phyloP scores from a whole-genome alignment of 352 stramenopile species.

The Hyaloperonospora brassicae region DNA sequence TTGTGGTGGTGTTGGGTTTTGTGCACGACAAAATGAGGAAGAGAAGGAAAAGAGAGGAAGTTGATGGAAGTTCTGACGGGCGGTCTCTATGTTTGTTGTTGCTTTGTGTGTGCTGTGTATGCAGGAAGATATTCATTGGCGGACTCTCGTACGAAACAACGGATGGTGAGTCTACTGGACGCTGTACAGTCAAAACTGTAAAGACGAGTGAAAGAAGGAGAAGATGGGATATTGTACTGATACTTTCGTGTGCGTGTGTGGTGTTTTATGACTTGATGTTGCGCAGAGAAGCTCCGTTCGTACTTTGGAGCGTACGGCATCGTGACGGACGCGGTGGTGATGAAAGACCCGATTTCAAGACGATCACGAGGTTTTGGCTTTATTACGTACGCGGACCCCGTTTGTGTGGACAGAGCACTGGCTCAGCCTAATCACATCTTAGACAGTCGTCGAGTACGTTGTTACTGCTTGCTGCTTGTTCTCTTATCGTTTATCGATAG shows the following conservation, averaged over 20 bases:
- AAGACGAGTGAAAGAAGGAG: neutral
- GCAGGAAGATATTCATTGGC: conserved; percentile 88
- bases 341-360: conserved; percentile 89
- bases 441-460: conserved; percentile 79
- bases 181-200: neutral
- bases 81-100: neutral
- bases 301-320: conserved; percentile 87
- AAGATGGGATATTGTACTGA: neutral
- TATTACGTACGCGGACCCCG: conserved; percentile 87
- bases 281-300: conserved; percentile 78
- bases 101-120: conserved; percentile 14
- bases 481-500: neutral
- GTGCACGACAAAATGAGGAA: neutral
- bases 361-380: conserved; percentile 89
- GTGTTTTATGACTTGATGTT: conserved; percentile 10
- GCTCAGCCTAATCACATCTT: conserved; percentile 86
- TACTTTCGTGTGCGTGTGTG: neutral
- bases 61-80: neutral
- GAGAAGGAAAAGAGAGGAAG: neutral
- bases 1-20: no score
- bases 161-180: conserved; percentile 43
- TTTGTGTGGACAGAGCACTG: conserved; percentile 84
- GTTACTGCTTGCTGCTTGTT: neutral
- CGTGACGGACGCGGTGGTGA: conserved; percentile 89
- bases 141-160: conserved; percentile 87